Percentiles rank a stretch among this genome's conserved stretches.
These are phyloP conservation scores for Colletotrichum sp. DNA, from an alignment of 2,329 filamentous ascomycete species.

Conservation along the genomic window DNA sequence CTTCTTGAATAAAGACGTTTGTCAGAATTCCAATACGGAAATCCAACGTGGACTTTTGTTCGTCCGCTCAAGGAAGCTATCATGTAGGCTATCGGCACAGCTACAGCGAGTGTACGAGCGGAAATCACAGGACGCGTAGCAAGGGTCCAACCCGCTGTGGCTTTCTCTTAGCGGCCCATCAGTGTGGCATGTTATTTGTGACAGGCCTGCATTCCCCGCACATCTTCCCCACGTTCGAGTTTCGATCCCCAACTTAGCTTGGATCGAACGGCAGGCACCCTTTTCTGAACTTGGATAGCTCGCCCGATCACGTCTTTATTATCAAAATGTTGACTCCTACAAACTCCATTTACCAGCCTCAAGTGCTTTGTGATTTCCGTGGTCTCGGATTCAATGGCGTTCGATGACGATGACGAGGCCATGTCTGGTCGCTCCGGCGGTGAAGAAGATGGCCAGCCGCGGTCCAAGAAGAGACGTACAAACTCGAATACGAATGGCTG, in stretches of 20 bases:
- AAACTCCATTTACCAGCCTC: background rate
- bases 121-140: background rate
- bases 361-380: background rate
- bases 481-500: background rate
- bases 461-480: background rate
- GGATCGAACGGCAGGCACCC: background rate
- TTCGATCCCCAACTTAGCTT: background rate
- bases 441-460: background rate
- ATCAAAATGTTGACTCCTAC: background rate
- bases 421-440: background rate
- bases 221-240: background rate
- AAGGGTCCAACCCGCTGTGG: background rate
- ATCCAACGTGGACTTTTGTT: background rate
- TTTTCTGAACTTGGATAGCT: background rate
- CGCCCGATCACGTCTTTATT: background rate
- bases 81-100: background rate
- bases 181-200: background rate
- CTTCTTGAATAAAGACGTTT: background rate
- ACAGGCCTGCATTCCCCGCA: conserved; percentile 1
- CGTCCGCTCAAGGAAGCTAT: background rate
- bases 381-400: background rate
- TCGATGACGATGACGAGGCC: background rate
- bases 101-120: background rate
- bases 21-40: fast-evolving
- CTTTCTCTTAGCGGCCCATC: background rate